Conservation (phyloP, 805 yeast genomes). For the Saccharomyces eubayanus region DNA sequence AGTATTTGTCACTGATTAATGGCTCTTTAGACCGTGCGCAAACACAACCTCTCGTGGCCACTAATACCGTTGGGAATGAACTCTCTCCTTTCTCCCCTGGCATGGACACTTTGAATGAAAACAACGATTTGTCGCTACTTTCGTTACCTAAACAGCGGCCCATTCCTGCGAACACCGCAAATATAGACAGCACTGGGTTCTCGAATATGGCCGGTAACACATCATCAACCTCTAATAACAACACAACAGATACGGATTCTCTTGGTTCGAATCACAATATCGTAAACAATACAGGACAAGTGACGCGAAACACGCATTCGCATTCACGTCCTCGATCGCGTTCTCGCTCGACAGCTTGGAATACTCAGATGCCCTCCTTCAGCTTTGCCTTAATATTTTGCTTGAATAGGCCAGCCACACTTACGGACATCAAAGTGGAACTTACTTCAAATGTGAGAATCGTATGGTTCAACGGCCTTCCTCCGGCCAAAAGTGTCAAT, state of each 20-base stretch:
- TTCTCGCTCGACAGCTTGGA: not conserved
- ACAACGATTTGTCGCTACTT: not conserved
- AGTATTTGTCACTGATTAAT: constrained; percentile 19
- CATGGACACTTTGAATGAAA: not conserved
- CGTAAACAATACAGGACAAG: not conserved
- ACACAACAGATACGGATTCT: not conserved
- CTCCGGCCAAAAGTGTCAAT: constrained; percentile 34
- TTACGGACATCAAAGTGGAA: constrained; percentile 35
- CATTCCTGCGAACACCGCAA: not conserved
- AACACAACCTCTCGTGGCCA: not conserved
- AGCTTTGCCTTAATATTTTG: constrained; percentile 45
- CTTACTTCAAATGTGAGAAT: constrained; percentile 37
- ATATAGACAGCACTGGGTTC: not conserved
- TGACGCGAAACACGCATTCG: not conserved
- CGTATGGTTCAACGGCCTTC: constrained; percentile 46
- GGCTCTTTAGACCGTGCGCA: not conserved
- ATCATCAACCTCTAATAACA: not conserved
- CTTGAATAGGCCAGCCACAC: constrained; percentile 34
- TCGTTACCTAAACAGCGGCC: not conserved
- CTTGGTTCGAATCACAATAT: not conserved
- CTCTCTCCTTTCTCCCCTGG: not conserved
- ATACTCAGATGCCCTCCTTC: constrained; percentile 33
- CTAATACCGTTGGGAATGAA: not conserved
- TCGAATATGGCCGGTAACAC: not conserved
- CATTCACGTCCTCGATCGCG: not conserved